Evolutionary conservation across 2,329 filamentous ascomycete genomes (phyloP), one percentile per base, ranked within the genome.

Genomic region (Paecilomyces niveus): DNA sequence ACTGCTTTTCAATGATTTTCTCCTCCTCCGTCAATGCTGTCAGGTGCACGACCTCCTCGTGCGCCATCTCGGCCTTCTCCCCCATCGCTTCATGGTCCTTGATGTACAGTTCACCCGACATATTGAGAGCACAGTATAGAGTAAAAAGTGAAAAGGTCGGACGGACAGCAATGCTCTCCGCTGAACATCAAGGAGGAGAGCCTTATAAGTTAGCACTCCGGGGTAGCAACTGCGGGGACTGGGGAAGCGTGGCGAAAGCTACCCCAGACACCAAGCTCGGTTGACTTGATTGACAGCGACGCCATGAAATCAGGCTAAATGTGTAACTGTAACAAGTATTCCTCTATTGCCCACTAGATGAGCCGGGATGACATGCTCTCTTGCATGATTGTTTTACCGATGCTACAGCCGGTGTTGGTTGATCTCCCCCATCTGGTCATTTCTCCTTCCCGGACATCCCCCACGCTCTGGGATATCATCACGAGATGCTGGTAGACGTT

Each of bases 1-100:
- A 66, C 58, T 74, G 71, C 61, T 69, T 73, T 65, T 78, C 73
- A 4, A 73, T 54, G 1, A 59, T 60, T 51, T 67, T 68, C 60
- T 77, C 73, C 56, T 75, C 71, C 24, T 65, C 69, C 4, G 60
- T 62, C 54, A 63, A 53, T 45, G 57, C 53, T 13, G 57, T 35
- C 24, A 61, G 32, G 13, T 62, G 57, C 24, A 62, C 53, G 26
- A 59, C 49, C 29, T 63, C 62, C 35, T 63, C 60, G 45, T 63
- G 62, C 26, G 57, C 35, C 53, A 62, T 18, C 13, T 63, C 58
- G 10, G 33, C 54, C 29, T 74, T 71, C 57, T 62, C 61, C 53
- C 61, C 60, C 58, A 63, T 63, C 11, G 58, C 58, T 32, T 63
- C 59, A 52, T 51, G 56, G 54, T 63, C 61, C 11, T 26, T 26